Evolutionary conservation across 2,329 filamentous ascomycete species (phyloP), one percentile per base, ranked within the genome.

Genomic region (Fusarium penzigii): DNA sequence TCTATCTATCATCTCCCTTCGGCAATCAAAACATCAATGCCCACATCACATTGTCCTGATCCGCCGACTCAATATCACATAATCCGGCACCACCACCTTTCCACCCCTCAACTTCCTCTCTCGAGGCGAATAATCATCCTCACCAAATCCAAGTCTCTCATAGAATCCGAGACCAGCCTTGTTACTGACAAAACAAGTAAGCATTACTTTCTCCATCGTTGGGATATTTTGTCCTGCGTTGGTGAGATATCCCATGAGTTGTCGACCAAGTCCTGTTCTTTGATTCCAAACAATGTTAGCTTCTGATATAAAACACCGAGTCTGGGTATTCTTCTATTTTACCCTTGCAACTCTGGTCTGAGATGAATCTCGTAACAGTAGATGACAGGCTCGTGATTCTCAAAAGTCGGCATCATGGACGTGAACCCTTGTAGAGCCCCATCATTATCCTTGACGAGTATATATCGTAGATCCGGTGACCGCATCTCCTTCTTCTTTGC

Each of bases 321-420:
- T 29, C 46, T 47, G 40, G 34, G 46, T 42, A 11, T 70, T 72
- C 56, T 25, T 25, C 5, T 25, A 25, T 7, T 7, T 25, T 68
- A 83, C 73, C 85, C 78, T 59, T 82, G 80, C 5, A 88, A 67
- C 2, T 75, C 70, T 1, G 77, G 71, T 38, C 75, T 70, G 3
- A 92, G 78, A 65, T 93, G 89, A 36, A 93, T 83, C 71, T 93
- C 89, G 67, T 92, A 93, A 68, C 89, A 86, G 69, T 92, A 93
- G 17, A 91, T 66, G 2, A 92, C 88, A 0, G 84, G 76, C 52
- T 83, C 72, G 2, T 78, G 78, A 55, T 86, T 83, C 65, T 90
- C 87, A 62, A 82, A 82, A 2, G 85, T 87, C n/a, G 87, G 80
- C 85, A 89, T 86, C 63, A 89, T 75, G n/a, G 85, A 88, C 1